A percentile compares a stretch with the other conserved stretches of the same genome.
Conservation (phyloP, 805 yeast genomes). For the Saturnispora hagleri region DNA sequence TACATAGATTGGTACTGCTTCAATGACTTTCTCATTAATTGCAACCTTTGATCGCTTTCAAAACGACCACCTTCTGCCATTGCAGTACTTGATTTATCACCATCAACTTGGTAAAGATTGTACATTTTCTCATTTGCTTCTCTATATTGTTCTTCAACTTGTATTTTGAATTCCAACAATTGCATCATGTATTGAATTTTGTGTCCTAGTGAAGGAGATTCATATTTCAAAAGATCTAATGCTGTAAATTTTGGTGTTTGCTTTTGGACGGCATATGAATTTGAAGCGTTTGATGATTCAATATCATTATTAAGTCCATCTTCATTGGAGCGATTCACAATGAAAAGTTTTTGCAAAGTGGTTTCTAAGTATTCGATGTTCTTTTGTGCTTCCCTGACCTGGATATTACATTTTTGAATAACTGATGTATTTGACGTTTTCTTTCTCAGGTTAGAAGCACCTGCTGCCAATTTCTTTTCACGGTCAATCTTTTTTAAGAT, state of each 20-base stretch:
- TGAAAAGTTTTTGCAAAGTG: slow-evolving; percentile 52
- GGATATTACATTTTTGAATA: slow-evolving; percentile 83
- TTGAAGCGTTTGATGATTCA: not conserved
- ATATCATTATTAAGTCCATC: not conserved
- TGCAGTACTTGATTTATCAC: slow-evolving; percentile 74
- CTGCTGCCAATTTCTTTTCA: slow-evolving; percentile 78
- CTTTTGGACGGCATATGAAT: slow-evolving; percentile 5
- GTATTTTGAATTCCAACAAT: slow-evolving; percentile 85
- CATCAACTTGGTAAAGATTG: slow-evolving; percentile 79
- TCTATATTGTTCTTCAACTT: slow-evolving; percentile 88
- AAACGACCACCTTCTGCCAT: slow-evolving; percentile 84
- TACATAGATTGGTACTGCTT: slow-evolving; percentile 87
- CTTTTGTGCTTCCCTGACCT: slow-evolving; percentile 83
- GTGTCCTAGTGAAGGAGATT: slow-evolving; percentile 91
- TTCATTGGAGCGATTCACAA: slow-evolving; percentile 16
- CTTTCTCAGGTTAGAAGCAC: slow-evolving; percentile 73
- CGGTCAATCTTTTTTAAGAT: slow-evolving; percentile 80
- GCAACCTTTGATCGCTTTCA: slow-evolving; percentile 81
- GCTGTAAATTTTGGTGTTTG: slow-evolving; percentile 47
- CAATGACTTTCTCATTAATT: slow-evolving; percentile 69
- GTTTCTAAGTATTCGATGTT: slow-evolving; percentile 84
- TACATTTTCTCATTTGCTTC: slow-evolving; percentile 88
- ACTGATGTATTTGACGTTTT: slow-evolving; percentile 74
- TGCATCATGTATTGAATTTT: slow-evolving; percentile 93
- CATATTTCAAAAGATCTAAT: slow-evolving; percentile 79